Conservation (phyloP, 2,329 filamentous ascomycete species). For the Ilyonectria mors-panacis region DNA sequence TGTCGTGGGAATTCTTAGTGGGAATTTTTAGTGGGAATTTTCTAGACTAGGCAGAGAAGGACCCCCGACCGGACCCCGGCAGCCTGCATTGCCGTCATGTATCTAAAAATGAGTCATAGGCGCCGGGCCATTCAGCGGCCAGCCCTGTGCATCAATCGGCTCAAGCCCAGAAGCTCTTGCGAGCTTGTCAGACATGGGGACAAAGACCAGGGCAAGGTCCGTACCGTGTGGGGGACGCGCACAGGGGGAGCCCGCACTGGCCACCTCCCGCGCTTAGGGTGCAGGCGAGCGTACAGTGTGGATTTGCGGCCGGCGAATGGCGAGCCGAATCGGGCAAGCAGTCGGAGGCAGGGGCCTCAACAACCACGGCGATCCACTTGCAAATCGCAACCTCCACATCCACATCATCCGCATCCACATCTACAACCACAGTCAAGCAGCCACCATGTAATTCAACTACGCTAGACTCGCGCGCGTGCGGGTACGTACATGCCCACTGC, state of each 20-base stretch:
- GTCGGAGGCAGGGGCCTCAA: not conserved
- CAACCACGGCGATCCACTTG: not conserved
- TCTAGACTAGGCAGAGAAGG: constrained; percentile 1
- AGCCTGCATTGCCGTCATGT: constrained; percentile 33
- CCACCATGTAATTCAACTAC: not conserved
- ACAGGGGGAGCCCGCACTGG: constrained; percentile 38
- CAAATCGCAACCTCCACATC: not conserved
- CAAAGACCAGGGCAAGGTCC: constrained; percentile 8
- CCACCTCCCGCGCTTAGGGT: constrained; percentile 2
- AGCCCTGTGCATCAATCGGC: constrained; percentile 49
- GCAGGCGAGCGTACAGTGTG: constrained; percentile 1
- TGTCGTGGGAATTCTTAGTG: not conserved
- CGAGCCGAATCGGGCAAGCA: constrained; percentile 3
- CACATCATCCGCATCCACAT: not conserved
- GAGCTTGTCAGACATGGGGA: constrained; percentile 9
- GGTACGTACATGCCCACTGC: constrained; percentile 22
- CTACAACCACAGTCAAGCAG: not conserved
- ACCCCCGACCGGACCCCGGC: not conserved
- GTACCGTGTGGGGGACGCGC: constrained; percentile 26
- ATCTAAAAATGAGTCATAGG: constrained; percentile 53
- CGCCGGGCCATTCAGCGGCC: constrained; percentile 52
- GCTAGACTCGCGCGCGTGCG: constrained; percentile 21
- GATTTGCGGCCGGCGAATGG: not conserved
- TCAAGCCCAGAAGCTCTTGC: constrained; percentile 45
- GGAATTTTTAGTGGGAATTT: not conserved